phyloP scores from a whole-genome alignment of 495 filamentous ascomycete genomes.

The Talaromyces stipitatus region DNA sequence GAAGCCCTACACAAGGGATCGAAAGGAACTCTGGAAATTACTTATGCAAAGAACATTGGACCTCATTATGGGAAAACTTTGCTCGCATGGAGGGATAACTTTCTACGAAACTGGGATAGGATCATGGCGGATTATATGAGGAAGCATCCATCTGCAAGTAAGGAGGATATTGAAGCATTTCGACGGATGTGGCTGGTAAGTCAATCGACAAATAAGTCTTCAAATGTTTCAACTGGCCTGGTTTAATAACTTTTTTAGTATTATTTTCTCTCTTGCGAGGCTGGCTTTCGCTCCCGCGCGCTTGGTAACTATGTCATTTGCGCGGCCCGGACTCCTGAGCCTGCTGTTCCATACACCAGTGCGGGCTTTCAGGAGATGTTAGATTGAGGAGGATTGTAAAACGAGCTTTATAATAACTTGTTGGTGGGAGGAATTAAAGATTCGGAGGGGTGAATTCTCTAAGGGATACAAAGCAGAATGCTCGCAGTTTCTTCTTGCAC shows the following conservation, averaged over 20 bases:
- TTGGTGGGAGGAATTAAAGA: too few species aligned
- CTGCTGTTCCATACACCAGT: neutral
- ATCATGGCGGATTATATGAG: constrained; percentile 47
- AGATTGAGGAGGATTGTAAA: neutral
- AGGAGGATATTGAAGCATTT: constrained; percentile 55
- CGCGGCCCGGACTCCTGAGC: neutral
- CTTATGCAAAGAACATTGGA: constrained; percentile 59
- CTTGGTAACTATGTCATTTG: constrained; percentile 50
- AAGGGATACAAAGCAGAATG: too few species aligned
- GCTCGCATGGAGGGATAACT: constrained; percentile 58
- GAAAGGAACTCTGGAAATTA: constrained; percentile 50
- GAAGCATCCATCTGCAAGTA: constrained; percentile 47
- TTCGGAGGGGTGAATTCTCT: too few species aligned
- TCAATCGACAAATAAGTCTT: neutral
- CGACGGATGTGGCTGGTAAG: constrained; percentile 59
- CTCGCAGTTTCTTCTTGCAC: too few species aligned
- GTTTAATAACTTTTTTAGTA: constrained; percentile 34
- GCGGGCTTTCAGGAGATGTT: neutral
- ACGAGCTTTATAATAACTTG: neutral
- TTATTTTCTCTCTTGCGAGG: constrained; percentile 68
- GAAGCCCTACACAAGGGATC: constrained; percentile 50
- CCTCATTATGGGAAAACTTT: constrained; percentile 63
- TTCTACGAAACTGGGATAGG: constrained; percentile 45
- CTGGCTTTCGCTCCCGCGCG: constrained; percentile 61
- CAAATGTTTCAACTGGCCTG: neutral